Percentiles rank a stretch among this genome's conserved stretches.
These are phyloP conservation scores for Ceratocystis cacaofunesta DNA, from an alignment of 2,329 filamentous ascomycete species.

Conservation along the genomic window DNA sequence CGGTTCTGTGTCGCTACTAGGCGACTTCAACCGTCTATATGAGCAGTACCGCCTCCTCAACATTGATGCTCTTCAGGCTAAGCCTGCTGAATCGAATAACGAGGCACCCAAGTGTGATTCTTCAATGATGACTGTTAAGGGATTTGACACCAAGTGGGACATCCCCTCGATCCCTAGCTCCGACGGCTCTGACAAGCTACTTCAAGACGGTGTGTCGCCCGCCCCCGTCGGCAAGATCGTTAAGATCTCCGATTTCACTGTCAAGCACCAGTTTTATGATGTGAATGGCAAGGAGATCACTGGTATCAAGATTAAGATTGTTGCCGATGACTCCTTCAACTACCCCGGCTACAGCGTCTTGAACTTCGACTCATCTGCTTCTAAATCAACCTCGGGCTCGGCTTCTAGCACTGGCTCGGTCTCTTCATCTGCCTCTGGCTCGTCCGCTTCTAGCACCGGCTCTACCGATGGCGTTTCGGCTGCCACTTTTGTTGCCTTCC, in stretches of 20 bases:
- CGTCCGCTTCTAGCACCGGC: background rate
- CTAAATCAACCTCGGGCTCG: constrained; percentile 3
- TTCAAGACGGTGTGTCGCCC: constrained; percentile 57
- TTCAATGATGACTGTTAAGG: constrained; percentile 49
- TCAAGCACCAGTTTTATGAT: constrained; percentile 32
- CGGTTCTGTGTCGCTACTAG: constrained; percentile 40
- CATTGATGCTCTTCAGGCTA: constrained; percentile 47
- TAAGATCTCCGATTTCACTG: constrained; percentile 47
- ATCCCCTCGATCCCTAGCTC: constrained; percentile 47
- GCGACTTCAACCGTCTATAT: constrained; percentile 61
- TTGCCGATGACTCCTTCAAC: constrained; percentile 33
- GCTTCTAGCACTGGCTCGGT: constrained; percentile 7
- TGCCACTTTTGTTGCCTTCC: constrained; percentile 12
- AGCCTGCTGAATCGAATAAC: constrained; percentile 37
- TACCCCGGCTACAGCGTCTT: constrained; percentile 30
- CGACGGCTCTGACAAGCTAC: constrained; percentile 52
- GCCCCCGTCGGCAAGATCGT: constrained; percentile 54
- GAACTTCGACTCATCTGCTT: constrained; percentile 16
- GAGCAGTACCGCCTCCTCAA: constrained; percentile 62
- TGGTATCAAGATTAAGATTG: constrained; percentile 33
- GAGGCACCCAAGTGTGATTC: constrained; percentile 47
- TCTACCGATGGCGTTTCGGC: constrained; percentile 9
- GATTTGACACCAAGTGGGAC: constrained; percentile 67
- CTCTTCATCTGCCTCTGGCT: constrained; percentile 6
- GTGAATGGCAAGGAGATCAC: constrained; percentile 29